A percentile compares a stretch with the other conserved stretches of the same genome.
phyloP scores from a whole-genome alignment of 2,329 filamentous ascomycete species.

The Fonsecaea multimorphosa region DNA sequence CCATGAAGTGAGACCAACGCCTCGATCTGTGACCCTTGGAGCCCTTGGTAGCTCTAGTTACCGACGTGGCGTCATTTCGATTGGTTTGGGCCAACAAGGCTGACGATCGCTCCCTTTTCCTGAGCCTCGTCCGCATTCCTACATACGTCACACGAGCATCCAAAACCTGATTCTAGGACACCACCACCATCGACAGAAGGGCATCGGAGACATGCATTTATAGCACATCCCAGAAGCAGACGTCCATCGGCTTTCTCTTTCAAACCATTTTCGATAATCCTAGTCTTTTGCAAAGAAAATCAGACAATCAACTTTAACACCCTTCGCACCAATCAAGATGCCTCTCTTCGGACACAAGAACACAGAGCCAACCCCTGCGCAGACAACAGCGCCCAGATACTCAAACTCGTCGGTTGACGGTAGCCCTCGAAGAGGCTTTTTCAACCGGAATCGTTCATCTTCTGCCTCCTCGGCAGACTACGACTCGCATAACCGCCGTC shows the following conservation, averaged over 20 bases:
- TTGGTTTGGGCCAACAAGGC: constrained; percentile 21
- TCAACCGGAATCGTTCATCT: constrained; percentile 31
- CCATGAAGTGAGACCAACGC: constrained; percentile 16
- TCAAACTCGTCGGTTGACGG: constrained; percentile 25
- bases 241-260: neutral
- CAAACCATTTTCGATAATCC: neutral
- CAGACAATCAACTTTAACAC: neutral
- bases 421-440: constrained; percentile 26
- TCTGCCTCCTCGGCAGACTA: constrained; percentile 41
- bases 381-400: constrained; percentile 28
- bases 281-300: neutral
- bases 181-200: neutral
- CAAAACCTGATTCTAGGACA: constrained; percentile 23
- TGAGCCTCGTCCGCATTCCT: constrained; percentile 21
- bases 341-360: constrained; percentile 39
- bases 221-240: neutral
- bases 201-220: constrained; percentile 5
- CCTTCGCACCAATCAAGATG: constrained; percentile 30
- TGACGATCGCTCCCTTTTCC: constrained; percentile 25
- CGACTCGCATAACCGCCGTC: constrained; percentile 35
- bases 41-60: constrained; percentile 5
- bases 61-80: constrained; percentile 31
- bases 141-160: constrained; percentile 21
- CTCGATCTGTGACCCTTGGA: neutral
- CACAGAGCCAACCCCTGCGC: constrained; percentile 31